Base-by-base conservation (phyloP, 2,329 filamentous ascomycete genomes). In the Aspergillus sojae region DNA sequence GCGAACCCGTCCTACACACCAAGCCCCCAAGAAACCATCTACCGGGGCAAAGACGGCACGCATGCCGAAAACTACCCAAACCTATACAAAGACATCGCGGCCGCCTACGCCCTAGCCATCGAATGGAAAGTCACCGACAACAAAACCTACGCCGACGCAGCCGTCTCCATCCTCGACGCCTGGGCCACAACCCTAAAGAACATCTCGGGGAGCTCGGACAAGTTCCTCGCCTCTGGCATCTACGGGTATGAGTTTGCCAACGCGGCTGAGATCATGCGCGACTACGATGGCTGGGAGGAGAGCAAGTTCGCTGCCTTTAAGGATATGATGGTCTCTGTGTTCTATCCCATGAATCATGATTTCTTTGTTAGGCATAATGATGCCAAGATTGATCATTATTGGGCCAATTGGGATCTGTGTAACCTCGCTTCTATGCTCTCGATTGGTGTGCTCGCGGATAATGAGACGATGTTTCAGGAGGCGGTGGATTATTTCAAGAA, bases 231-330 rank as follows among this genome's bases (percentile, higher is more conserved):
- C 0, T 71, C 78, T 0, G 81, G 82, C 0, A 65, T 84, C 2
- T 80, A 84, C 39, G 81, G 82, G 0, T 82, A 83, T 60, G 72
- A 84, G 63, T 70, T 83, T 14, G 81, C 81, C 19, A 84, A 84
- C 54, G 81, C 78, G 0, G 82, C 75, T 0, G 82, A 84, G 62
- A 70, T 83, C 1, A 69, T 83, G 53, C 70, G 79, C 78, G 63
- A 62, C 11, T 71, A 81, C 57, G 30, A 57, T 10, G 73, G 70
- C 2, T 81, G 79, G 76, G 26, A 67, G 16, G 63, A 65, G 9
- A 43, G n/a, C 2, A 66, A 74, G 14, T 62, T 76, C 11, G 60
- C 67, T 1, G 70, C 68, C 5, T 68, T 75, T 5, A 64, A 63
- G 2, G 65, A 62, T 7, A 75, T 82, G 75, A 61, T 82, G 58